phyloP scores from a whole-genome alignment of 306 rosid genomes.

The Astragalus membranaceus region DNA sequence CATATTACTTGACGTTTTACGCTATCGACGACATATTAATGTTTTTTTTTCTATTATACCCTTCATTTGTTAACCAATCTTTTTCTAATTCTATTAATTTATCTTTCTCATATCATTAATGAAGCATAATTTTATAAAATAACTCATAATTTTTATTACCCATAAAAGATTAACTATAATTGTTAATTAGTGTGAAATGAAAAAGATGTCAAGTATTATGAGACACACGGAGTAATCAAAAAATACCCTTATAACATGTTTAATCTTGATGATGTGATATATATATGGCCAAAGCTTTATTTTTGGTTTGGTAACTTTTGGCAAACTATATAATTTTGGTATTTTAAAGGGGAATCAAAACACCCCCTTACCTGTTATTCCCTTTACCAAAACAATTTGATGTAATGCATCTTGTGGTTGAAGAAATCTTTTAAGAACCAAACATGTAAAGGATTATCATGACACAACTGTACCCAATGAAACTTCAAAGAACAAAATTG shows the following conservation, averaged over 20 bases:
- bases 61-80: too few relatives aligned
- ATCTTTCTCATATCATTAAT: too few relatives aligned
- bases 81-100: too few relatives aligned
- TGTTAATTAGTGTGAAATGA: too few relatives aligned
- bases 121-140: too few relatives aligned
- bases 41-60: too few relatives aligned
- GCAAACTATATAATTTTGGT: background rate
- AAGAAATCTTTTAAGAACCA: slow-evolving; percentile 14
- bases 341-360: background rate
- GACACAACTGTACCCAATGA: slow-evolving; percentile 20
- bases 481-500: slow-evolving; percentile 11
- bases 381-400: background rate
- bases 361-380: background rate
- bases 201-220: too few relatives aligned
- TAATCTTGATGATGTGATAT: background rate
- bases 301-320: background rate
- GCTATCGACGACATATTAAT: too few relatives aligned
- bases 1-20: too few relatives aligned
- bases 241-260: background rate
- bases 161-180: too few relatives aligned
- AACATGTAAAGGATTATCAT: slow-evolving; percentile 25
- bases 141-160: too few relatives aligned
- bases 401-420: background rate
- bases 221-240: too few relatives aligned
- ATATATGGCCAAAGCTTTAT: background rate